Evolutionary conservation across 1,284 basidiomycete species (phyloP), one percentile per base, ranked within the genome.

Genomic region (Quambalaria eucalypti): DNA sequence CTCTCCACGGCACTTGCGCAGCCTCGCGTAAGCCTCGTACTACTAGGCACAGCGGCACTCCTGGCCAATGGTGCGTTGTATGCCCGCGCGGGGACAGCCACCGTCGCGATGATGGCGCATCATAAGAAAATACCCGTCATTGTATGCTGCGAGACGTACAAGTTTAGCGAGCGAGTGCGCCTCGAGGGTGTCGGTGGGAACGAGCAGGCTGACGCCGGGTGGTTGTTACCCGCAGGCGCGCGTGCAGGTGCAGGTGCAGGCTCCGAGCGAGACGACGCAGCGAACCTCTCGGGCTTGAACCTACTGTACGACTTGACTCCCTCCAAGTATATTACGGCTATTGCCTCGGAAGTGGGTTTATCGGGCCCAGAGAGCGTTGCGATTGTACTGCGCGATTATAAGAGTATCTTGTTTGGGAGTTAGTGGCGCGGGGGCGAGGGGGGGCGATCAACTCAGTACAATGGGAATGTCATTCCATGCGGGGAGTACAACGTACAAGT

Each of bases 71-170:
- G 95, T 3, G 85, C 90, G 0, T 87, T 97, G 7, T 96, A 89
- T 76, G 88, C 91, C 12, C 83, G 95, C 51, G 88, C 91, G 0
- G 95, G 95, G 25, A 97, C 92, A 1, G 93, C 93, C 0, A 83
- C 92, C 62, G 89, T 96, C 23, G 90, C 93, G 0, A 92, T 98
- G 90, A 85, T 97, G 81, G 89, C 90, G 0, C 88, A 90, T 76
- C 84, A 85, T 53, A 83, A 87, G 69, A 85, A 85, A 21, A 86
- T 97, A 1, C 95, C 95, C 6, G 90, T 97, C 16, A 85, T 98
- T 50, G 90, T 93, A 16, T 96, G 91, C 68, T 95, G 92, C 49
- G 95, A 98, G 78, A 98, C 95, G 19, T 97, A 97, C 81, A 99
- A 99, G 77, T 97, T 95, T 70, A 87, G 87, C 23, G 95, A 98